phyloP scores from a whole-genome alignment of 192 early-diverging fungal genomes.

The Coemansia sp. region DNA sequence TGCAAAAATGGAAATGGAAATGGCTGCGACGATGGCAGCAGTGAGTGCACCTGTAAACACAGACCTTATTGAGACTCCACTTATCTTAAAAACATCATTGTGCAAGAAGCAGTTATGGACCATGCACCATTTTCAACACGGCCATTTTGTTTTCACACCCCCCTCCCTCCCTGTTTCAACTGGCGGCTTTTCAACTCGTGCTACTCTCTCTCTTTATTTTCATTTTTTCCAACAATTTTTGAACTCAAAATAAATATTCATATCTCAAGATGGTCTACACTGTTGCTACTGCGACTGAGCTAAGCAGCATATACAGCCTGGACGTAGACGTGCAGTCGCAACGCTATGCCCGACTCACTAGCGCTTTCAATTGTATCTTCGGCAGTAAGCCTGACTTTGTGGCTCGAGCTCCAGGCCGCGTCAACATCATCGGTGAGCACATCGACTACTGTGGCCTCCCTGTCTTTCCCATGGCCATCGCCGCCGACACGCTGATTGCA shows the following conservation, averaged over 20 bases:
- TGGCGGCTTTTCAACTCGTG: not conserved
- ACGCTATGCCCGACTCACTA: conserved; percentile 58
- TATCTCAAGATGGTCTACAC: not conserved
- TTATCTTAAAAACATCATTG: no score
- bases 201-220: not conserved
- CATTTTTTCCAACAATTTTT: not conserved
- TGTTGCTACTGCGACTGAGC: conserved; percentile 18
- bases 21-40: no score
- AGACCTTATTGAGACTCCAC: no score
- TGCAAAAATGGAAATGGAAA: no score
- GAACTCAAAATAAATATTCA: not conserved
- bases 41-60: no score
- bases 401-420: conserved; percentile 87
- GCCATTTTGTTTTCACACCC: no score
- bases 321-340: conserved; percentile 17
- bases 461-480: conserved; percentile 95
- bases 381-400: conserved; percentile 72
- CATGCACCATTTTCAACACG: no score
- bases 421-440: conserved; percentile 97
- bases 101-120: no score
- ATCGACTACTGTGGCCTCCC: conserved; percentile 94
- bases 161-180: not conserved
- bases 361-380: conserved; percentile 56
- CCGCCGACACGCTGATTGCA: conserved; percentile 54
- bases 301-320: conserved; percentile 37